Evolutionary conservation across 345 rosid species (phyloP).

Genomic region (Eucalyptus lansdowneana): DNA sequence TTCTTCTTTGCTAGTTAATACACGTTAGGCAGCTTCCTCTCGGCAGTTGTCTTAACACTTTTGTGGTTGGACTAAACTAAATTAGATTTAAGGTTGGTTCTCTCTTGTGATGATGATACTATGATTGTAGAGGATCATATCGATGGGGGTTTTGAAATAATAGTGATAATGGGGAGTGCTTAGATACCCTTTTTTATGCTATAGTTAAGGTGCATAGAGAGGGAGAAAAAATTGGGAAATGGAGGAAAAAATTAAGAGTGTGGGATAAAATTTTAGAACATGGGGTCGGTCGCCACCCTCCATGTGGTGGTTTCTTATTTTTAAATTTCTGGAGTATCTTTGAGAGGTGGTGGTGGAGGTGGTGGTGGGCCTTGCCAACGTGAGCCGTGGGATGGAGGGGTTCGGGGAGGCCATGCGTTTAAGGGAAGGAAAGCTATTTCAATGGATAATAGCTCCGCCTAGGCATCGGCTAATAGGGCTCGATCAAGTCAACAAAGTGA

Average conservation of each 20-base stretch:
- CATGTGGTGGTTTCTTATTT: constrained; percentile 39
- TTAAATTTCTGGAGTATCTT: constrained; percentile 15
- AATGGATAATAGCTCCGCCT: neutral
- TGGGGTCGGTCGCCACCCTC: constrained; percentile 12
- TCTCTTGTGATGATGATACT: neutral
- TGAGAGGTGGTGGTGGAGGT: neutral
- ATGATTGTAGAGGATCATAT: constrained; percentile 4
- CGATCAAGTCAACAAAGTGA: neutral
- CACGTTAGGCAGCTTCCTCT: neutral
- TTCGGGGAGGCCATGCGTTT: neutral
- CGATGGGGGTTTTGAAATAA: neutral
- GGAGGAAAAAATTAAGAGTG: neutral
- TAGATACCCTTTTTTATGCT: neutral
- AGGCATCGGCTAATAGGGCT: neutral
- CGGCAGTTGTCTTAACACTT: neutral
- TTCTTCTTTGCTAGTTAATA: neutral
- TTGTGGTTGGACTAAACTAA: neutral
- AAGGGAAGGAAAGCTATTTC: neutral
- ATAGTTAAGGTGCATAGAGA: neutral
- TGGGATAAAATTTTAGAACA: constrained; percentile 1
- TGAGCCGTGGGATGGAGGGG: neutral
- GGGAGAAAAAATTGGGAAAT: neutral
- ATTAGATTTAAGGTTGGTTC: neutral
- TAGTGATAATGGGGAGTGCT: constrained; percentile 5
- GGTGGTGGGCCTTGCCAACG: neutral